Evolutionary conservation across 352 stramenopile genomes (phyloP).

Genomic region (Pythium grandisporangium): DNA sequence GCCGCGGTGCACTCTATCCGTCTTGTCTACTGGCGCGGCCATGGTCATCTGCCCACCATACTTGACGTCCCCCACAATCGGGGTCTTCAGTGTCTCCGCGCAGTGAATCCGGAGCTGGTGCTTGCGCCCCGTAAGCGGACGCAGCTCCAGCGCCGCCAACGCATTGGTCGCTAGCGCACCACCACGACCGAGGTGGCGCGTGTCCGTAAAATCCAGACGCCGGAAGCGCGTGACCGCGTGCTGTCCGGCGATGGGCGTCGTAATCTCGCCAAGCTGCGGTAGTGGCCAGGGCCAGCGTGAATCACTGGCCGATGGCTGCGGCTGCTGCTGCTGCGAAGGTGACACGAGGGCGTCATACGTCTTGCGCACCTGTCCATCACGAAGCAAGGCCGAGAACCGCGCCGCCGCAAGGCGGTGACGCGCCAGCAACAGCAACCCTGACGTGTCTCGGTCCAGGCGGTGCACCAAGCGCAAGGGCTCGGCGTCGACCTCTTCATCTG

Average conservation of each 20-base stretch:
- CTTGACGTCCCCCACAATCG: slow-evolving; percentile 47
- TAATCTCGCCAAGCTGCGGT: slow-evolving; percentile 15
- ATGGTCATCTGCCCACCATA: slow-evolving; percentile 27
- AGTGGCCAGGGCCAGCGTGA: no score
- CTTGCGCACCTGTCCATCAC: slow-evolving; percentile 29
- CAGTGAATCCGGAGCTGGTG: slow-evolving; percentile 64
- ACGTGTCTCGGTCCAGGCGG: slow-evolving; percentile 66
- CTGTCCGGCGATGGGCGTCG: slow-evolving; percentile 32
- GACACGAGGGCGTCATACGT: slow-evolving; percentile 53
- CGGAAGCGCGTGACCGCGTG: slow-evolving; percentile 28
- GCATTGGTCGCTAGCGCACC: no score
- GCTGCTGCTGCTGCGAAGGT: slow-evolving; percentile 1
- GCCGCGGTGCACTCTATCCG: slow-evolving; percentile 14
- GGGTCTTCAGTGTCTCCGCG: slow-evolving; percentile 19
- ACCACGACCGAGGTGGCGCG: not conserved
- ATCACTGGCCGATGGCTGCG: no score
- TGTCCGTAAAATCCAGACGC: not conserved
- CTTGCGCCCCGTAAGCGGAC: slow-evolving; percentile 48
- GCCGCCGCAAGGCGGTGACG: slow-evolving; percentile 51
- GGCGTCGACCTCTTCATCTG: slow-evolving; percentile 5
- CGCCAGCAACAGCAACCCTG: slow-evolving; percentile 54
- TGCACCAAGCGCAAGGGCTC: slow-evolving; percentile 42
- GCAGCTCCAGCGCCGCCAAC: slow-evolving; percentile 40
- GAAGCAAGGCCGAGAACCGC: slow-evolving; percentile 41
- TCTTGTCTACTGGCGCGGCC: no score